Evolutionary conservation across 2,329 filamentous ascomycete genomes (phyloP), one percentile per base, ranked within the genome.

Genomic region (Dactylonectria macrodidyma): DNA sequence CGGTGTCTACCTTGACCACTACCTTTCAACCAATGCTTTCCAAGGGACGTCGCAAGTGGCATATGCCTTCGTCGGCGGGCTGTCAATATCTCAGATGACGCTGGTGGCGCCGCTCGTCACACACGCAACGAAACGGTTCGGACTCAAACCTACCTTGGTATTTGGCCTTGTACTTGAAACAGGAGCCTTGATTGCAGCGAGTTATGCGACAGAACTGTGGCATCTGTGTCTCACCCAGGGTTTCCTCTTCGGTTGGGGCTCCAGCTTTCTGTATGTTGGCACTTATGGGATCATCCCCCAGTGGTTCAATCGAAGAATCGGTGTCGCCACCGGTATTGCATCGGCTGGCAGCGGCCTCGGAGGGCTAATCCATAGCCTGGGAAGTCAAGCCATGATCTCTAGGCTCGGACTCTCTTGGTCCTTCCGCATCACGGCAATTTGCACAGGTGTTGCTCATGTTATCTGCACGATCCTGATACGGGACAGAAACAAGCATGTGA

Each of bases 221-320:
- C 92, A 94, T 34, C 84, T 95, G 0, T 89, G 93, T 62, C 84
- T 94, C 0, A 87, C 85, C n/a, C 92, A 94, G 75, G 92, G 92
- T 16, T 74, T 94, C 1, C 88, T 88, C 64, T 94, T 94, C 71
- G 92, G 92, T 11, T 81, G 90, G 58, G 92, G 92, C 3, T 90
- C 94, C 94, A 92, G 92, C 1, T 90, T 94, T 62, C 81, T 90
- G 10, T 94, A 93, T 76, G 91, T 92, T 1, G 87, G 87, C 3
- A 87, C 84, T 6, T 89, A 91, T 2, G 87, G 87, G 33, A 85
- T 93, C 5, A 82, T 90, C 0, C 86, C 91, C 3, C 90, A 93
- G 75, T 93, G 91, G 91, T 93, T 93, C 74, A 85, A 84, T 6
- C 88, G 86, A 36, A 46, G 52, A 3, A 26, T 57, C 10, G 62